Base-by-base conservation (phyloP, 768 basidiomycete genomes). In the Mycena rosella region DNA sequence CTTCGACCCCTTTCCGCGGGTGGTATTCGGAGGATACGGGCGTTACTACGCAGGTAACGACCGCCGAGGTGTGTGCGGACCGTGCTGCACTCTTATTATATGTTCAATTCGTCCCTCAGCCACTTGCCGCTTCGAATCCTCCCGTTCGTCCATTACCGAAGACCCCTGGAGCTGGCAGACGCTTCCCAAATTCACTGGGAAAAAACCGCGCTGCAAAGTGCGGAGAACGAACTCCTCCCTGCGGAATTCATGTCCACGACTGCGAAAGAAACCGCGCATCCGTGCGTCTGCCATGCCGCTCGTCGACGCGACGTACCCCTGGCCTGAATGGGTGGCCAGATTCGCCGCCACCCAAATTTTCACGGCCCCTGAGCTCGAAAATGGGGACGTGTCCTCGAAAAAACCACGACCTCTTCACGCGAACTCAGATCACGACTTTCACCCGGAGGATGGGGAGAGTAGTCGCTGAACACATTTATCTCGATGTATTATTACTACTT, bases 1-100 rank as follows among this genome's bases (percentile, higher is more conserved):
- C 3, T 67, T 68, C 26, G 70, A 71, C 44, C 61, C 66, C 10
- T 71, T 71, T 42, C 70, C 70, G 14, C 70, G 70, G 10, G 53
- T 71, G 4, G 58, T 56, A 2, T 71, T 42, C 8, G 69, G 69
- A 1, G 69, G 69, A 1, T 71, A 71, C 44, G 58, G 70, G 27
- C 58, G 59, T 20, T 71, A 71, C 44, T 71, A 71, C 27, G 52
- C 66, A 29, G 52, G 49, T 15, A 24, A 57, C 20, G 42, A 32
- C n/a, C 17, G 10, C 26, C 5, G n/a, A 59, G 27, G 61, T 63
- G 17, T 26, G 61, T 34, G 40, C 13, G 13, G 48, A 2, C 29
- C 27, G 30, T 26, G 22, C 24, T 52, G 4, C 36, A 52, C 22
- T 29, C 26, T 34, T 47, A 13, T 4, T 40, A 32, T 40, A 32